These are phyloP conservation scores for Aplosporella prunicola DNA, from an alignment of 2,329 filamentous ascomycete species.

Conservation along the genomic window DNA sequence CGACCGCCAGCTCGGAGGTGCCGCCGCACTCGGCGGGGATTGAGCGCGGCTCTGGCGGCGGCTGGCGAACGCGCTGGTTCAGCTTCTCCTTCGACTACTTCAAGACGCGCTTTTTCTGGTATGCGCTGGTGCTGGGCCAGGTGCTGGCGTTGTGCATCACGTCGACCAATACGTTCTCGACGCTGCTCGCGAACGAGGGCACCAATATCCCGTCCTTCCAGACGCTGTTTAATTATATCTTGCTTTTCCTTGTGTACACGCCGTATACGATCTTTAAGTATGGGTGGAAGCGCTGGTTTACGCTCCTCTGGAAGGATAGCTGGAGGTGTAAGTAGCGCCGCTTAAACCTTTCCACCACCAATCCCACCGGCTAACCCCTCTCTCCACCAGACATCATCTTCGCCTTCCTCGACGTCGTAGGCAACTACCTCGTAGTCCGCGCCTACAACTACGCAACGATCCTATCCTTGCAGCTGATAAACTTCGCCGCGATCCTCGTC, in stretches of 20 bases:
- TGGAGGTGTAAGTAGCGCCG: constrained; percentile 64
- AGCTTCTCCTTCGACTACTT: constrained; percentile 6
- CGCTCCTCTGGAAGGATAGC: constrained; percentile 58
- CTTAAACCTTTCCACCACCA: background rate
- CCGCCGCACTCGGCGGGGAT: too few species aligned
- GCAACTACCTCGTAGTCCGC: constrained; percentile 95
- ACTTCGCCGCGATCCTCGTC: constrained; percentile 96
- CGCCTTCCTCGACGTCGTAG: constrained; percentile 86
- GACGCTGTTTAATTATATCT: constrained; percentile 85
- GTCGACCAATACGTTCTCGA: constrained; percentile 81
- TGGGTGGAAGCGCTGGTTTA: constrained; percentile 60
- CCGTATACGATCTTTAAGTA: constrained; percentile 69
- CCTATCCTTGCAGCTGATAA: constrained; percentile 86
- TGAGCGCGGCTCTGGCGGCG: too few species aligned
- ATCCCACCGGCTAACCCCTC: background rate
- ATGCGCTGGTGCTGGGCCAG: constrained; percentile 38
- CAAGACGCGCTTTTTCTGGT: constrained; percentile 12
- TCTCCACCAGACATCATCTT: constrained; percentile 61
- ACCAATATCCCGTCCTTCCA: constrained; percentile 92
- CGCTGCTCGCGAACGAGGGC: constrained; percentile 53
- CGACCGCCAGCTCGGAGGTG: too few species aligned
- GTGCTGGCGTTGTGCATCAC: constrained; percentile 83
- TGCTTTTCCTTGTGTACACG: constrained; percentile 76
- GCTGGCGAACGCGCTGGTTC: constrained; percentile 6
- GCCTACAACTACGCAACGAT: constrained; percentile 91